phyloP scores from a whole-genome alignment of 2,329 filamentous ascomycete species.

The Coniosporium tulheliwenetii region DNA sequence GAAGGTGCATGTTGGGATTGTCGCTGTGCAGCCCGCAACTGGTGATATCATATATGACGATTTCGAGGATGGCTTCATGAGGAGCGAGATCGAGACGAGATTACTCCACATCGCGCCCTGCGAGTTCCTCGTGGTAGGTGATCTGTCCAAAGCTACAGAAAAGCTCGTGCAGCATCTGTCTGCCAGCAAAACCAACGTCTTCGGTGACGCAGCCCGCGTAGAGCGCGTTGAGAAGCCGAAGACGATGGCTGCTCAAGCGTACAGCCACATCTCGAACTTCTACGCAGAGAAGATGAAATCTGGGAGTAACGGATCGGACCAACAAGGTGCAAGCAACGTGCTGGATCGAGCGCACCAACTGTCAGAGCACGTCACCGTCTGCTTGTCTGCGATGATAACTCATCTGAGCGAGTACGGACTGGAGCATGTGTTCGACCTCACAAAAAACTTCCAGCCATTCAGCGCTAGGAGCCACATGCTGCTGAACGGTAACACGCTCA shows the following conservation, averaged over 20 bases:
- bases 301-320: constrained; percentile 32
- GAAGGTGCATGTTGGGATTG: constrained; percentile 77
- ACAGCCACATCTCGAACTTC: constrained; percentile 81
- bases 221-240: constrained; percentile 64
- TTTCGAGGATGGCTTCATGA: constrained; percentile 96
- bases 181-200: constrained; percentile 75
- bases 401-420: constrained; percentile 85
- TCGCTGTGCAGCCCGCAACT: constrained; percentile 89
- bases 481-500: constrained; percentile 84
- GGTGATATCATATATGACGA: constrained; percentile 92
- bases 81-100: constrained; percentile 89
- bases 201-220: constrained; percentile 77
- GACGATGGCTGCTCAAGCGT: constrained; percentile 69
- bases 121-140: constrained; percentile 84
- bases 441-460: constrained; percentile 94
- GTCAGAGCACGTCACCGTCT: constrained; percentile 75
- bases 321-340: constrained; percentile 41
- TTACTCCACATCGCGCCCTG: constrained; percentile 89
- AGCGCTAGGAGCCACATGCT: constrained; percentile 91
- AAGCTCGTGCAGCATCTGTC: constrained; percentile 85
- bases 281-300: constrained; percentile 75
- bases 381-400: constrained; percentile 89
- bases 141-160: constrained; percentile 78
- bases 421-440: constrained; percentile 89
- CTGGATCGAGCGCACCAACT: constrained; percentile 78